These are phyloP conservation scores for Suhomyces bolitotheri DNA, from an alignment of 1,139 yeast species.

Conservation along the genomic window DNA sequence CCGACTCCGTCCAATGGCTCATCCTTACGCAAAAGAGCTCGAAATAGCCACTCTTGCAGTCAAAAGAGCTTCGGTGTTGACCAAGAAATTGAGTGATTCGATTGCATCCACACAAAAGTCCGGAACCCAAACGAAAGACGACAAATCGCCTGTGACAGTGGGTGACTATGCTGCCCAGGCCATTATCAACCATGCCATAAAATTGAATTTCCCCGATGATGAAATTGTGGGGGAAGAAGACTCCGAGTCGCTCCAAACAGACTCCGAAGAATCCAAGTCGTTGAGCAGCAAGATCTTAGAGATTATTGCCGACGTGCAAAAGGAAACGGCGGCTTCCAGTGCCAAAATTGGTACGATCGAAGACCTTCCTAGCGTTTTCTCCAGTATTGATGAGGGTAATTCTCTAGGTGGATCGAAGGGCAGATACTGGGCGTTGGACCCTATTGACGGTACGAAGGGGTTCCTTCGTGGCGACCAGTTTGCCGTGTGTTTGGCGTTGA, in stretches of 20 bases:
- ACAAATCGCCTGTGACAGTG: constrained; percentile 91
- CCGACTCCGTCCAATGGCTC: constrained; percentile 17
- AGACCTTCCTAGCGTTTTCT: constrained; percentile 52
- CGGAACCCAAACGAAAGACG: constrained; percentile 76
- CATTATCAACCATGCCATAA: constrained; percentile 79
- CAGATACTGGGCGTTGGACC: constrained; percentile 95
- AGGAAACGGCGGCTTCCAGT: constrained; percentile 25
- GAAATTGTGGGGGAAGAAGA: constrained; percentile 95
- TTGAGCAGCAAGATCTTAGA: constrained; percentile 47
- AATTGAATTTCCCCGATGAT: constrained; percentile 76
- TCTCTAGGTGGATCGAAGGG: constrained; percentile 77
- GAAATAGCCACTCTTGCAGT: constrained; percentile 86
- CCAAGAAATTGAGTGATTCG: constrained; percentile 69
- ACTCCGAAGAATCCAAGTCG: constrained; percentile 34
- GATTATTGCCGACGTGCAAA: constrained; percentile 50
- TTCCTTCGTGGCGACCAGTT: constrained; percentile 94
- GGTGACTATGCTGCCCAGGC: constrained; percentile 98
- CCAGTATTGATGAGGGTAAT: constrained; percentile 75
- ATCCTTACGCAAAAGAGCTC: constrained; percentile 55
- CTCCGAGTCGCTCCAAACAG: constrained; percentile 60
- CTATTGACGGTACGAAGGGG: constrained; percentile 98
- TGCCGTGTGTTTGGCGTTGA: constrained; percentile 90
- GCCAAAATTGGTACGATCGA: constrained; percentile 42
- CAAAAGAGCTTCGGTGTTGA: constrained; percentile 77
- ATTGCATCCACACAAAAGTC: constrained; percentile 58